These are phyloP conservation scores for Lentinula edodes DNA, from an alignment of 768 basidiomycete species.

Conservation along the genomic window DNA sequence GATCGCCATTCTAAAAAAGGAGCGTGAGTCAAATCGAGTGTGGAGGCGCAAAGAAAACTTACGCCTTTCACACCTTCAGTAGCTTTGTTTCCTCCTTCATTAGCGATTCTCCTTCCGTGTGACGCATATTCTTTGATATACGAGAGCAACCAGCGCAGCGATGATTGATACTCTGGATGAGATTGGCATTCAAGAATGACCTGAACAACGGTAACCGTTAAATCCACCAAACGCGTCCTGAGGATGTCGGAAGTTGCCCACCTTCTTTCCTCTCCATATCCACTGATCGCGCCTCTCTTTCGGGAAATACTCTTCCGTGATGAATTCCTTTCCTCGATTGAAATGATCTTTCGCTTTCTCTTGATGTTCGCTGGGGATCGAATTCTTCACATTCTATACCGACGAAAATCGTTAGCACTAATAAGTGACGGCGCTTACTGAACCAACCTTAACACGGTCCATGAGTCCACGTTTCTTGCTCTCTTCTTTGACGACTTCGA, in stretches of 20 bases:
- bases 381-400: slow-evolving; percentile 30
- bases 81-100: slow-evolving; percentile 12
- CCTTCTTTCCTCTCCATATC: slow-evolving; percentile 92
- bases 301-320: slow-evolving; percentile 85
- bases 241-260: slow-evolving; percentile 15
- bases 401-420: background rate
- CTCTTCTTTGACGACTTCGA: slow-evolving; percentile 1
- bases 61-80: slow-evolving; percentile 19
- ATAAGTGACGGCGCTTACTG: slow-evolving; percentile 18
- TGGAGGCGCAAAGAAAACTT: slow-evolving; percentile 4
- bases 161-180: slow-evolving; percentile 84
- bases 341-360: slow-evolving; percentile 46
- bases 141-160: slow-evolving; percentile 67
- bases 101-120: slow-evolving; percentile 34
- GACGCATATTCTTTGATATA: slow-evolving; percentile 57
- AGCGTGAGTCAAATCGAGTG: background rate
- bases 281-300: slow-evolving; percentile 88
- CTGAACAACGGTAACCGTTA: slow-evolving; percentile 22
- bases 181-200: slow-evolving; percentile 90
- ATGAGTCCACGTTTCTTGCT: slow-evolving; percentile 13
- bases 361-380: slow-evolving; percentile 64
- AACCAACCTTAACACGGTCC: slow-evolving; percentile 19
- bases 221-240: background rate
- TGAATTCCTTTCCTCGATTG: slow-evolving; percentile 58
- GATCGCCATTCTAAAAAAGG: slow-evolving; percentile 39